A percentile compares a stretch with the other conserved stretches of the same genome.
These are phyloP conservation scores for Agrocybe chaxingu DNA, from an alignment of 768 basidiomycete genomes.

Conservation along the genomic window DNA sequence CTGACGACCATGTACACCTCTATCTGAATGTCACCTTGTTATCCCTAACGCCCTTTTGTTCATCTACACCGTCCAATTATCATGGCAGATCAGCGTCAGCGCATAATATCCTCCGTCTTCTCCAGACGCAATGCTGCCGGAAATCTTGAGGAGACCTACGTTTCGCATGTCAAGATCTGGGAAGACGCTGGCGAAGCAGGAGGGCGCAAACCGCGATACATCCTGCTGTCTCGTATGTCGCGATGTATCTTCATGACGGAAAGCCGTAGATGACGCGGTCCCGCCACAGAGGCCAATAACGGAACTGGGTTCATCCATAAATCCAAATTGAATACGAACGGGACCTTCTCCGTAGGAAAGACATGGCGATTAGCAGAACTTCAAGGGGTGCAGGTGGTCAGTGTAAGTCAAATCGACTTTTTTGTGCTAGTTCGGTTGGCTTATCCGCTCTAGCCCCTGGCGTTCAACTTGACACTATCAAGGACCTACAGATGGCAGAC, in stretches of 20 bases:
- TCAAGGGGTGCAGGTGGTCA: constrained; percentile 70
- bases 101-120: constrained; percentile 85
- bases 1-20: background rate
- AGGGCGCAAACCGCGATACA: constrained; percentile 83
- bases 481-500: constrained; percentile 90
- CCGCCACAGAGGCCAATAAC: constrained; percentile 49
- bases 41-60: constrained; percentile 12
- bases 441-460: constrained; percentile 41
- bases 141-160: constrained; percentile 72
- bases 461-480: constrained; percentile 83
- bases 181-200: constrained; percentile 79
- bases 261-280: constrained; percentile 7
- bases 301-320: constrained; percentile 85
- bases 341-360: constrained; percentile 95
- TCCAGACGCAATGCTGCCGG: constrained; percentile 64
- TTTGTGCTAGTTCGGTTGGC: constrained; percentile 3
- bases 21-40: constrained; percentile 7
- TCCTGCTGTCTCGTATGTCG: constrained; percentile 83
- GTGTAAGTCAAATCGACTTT: constrained; percentile 43
- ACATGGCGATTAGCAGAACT: constrained; percentile 89
- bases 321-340: constrained; percentile 93
- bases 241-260: constrained; percentile 4
- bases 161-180: constrained; percentile 90
- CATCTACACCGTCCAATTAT: constrained; percentile 1
- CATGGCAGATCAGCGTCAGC: constrained; percentile 54